These are phyloP conservation scores for Agroathelia rolfsii DNA, from an alignment of 1,284 basidiomycete genomes.

Conservation along the genomic window DNA sequence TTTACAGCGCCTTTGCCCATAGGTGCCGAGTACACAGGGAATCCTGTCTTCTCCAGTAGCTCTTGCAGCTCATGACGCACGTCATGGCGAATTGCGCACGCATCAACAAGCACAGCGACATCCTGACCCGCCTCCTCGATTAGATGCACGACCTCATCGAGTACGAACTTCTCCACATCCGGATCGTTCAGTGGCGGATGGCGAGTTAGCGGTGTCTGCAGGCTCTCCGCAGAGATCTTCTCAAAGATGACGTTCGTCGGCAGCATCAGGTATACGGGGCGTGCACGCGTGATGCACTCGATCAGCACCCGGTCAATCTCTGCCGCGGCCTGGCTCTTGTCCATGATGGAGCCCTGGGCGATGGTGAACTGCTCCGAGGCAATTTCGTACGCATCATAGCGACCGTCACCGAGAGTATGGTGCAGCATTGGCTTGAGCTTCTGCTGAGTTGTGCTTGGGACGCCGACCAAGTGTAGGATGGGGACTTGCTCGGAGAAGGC, in stretches of 20 bases:
- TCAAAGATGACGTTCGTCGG: slow-evolving; percentile 77
- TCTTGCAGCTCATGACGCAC: slow-evolving; percentile 61
- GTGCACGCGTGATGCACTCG: slow-evolving; percentile 62
- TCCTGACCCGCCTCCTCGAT: slow-evolving; percentile 55
- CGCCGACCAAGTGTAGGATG: slow-evolving; percentile 85
- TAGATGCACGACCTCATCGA: slow-evolving; percentile 60
- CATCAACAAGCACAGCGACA: slow-evolving; percentile 80
- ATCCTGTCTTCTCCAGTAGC: slow-evolving; percentile 60
- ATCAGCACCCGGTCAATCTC: slow-evolving; percentile 79
- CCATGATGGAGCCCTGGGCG: slow-evolving; percentile 53
- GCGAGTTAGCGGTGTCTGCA: slow-evolving; percentile 55
- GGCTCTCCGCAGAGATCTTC: slow-evolving; percentile 56
- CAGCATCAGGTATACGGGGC: slow-evolving; percentile 83
- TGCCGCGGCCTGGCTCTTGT: slow-evolving; percentile 42
- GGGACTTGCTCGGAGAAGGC: slow-evolving; percentile 87
- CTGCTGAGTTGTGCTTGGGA: slow-evolving; percentile 69
- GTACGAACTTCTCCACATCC: slow-evolving; percentile 60
- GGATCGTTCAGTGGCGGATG: slow-evolving; percentile 42
- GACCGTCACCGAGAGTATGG: slow-evolving; percentile 81
- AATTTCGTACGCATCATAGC: slow-evolving; percentile 70
- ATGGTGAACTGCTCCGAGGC: slow-evolving; percentile 72
- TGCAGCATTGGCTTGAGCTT: slow-evolving; percentile 65
- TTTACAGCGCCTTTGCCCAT: slow-evolving; percentile 85
- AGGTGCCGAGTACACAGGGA: slow-evolving; percentile 73
- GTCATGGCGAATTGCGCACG: slow-evolving; percentile 77